Evolutionary conservation across 1,284 basidiomycete genomes (phyloP).

Genomic region (Ceratobasidium sp.): DNA sequence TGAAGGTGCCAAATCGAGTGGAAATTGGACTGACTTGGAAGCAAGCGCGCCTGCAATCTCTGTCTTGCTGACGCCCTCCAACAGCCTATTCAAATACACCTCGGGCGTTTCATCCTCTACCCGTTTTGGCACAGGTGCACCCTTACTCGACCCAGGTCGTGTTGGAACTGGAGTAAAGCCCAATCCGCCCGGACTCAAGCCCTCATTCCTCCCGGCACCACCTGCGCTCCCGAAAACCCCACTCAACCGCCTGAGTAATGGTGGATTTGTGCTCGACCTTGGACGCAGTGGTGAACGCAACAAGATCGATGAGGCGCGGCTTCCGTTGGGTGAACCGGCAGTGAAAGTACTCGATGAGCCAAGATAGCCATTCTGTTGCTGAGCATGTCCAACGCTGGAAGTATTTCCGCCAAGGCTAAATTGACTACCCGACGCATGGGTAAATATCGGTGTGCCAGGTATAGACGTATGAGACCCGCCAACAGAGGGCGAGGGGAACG

Average conservation of each 20-base stretch:
- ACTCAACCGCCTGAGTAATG: conserved; percentile 29
- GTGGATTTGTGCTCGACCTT: conserved; percentile 37
- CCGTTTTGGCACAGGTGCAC: background rate
- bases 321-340: conserved; percentile 14
- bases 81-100: conserved; percentile 69
- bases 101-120: conserved; percentile 70
- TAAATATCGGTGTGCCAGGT: conserved; percentile 24
- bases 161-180: background rate
- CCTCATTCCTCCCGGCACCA: background rate
- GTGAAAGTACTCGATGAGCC: conserved; percentile 8
- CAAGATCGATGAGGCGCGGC: conserved; percentile 26
- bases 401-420: conserved; percentile 15
- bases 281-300: conserved; percentile 25
- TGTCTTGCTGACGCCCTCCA: conserved; percentile 69
- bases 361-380: background rate
- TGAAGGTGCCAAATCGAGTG: background rate
- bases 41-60: conserved; percentile 82
- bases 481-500: conserved; percentile 7
- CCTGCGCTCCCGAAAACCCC: conserved; percentile 32
- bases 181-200: background rate
- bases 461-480: background rate
- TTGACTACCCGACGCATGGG: conserved; percentile 12
- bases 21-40: conserved; percentile 64
- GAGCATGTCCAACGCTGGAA: conserved; percentile 19
- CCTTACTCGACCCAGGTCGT: conserved; percentile 22